phyloP scores from a whole-genome alignment of 2,329 filamentous ascomycete species.

The Botrytis squamosa region DNA sequence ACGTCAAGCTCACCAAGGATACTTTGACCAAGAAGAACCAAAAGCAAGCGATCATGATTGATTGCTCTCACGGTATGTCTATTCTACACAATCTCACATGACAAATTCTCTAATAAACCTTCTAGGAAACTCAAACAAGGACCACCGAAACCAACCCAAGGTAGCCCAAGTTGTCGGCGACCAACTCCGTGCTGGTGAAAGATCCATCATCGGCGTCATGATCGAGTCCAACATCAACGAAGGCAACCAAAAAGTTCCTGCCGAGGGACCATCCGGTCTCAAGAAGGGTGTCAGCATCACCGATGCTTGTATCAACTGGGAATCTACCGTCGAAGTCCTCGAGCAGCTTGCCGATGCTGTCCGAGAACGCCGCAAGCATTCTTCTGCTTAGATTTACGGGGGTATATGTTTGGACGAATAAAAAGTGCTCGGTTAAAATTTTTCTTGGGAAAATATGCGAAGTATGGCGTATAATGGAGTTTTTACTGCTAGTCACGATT shows the following conservation, averaged over 20 bases:
- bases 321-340: slow-evolving; percentile 75
- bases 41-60: slow-evolving; percentile 90
- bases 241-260: slow-evolving; percentile 81
- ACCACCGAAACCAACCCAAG: slow-evolving; percentile 96
- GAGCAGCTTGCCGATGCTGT: slow-evolving; percentile 86
- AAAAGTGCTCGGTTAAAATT: not conserved
- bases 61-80: slow-evolving; percentile 86
- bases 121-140: slow-evolving; percentile 89
- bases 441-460: not conserved
- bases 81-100: not conserved
- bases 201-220: slow-evolving; percentile 92
- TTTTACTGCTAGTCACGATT: not conserved
- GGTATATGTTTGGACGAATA: not conserved
- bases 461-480: slow-evolving; percentile 14
- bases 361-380: slow-evolving; percentile 60
- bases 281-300: slow-evolving; percentile 94
- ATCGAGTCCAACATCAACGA: slow-evolving; percentile 98
- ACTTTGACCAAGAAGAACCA: slow-evolving; percentile 78
- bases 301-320: slow-evolving; percentile 95
- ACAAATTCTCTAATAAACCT: slow-evolving; percentile 10
- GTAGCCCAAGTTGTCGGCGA: slow-evolving; percentile 80
- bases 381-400: not conserved
- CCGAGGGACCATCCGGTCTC: slow-evolving; percentile 73
- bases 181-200: slow-evolving; percentile 84
- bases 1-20: slow-evolving; percentile 75